phyloP scores from a whole-genome alignment of 306 rosid genomes.

The Dicorynia guianensis region DNA sequence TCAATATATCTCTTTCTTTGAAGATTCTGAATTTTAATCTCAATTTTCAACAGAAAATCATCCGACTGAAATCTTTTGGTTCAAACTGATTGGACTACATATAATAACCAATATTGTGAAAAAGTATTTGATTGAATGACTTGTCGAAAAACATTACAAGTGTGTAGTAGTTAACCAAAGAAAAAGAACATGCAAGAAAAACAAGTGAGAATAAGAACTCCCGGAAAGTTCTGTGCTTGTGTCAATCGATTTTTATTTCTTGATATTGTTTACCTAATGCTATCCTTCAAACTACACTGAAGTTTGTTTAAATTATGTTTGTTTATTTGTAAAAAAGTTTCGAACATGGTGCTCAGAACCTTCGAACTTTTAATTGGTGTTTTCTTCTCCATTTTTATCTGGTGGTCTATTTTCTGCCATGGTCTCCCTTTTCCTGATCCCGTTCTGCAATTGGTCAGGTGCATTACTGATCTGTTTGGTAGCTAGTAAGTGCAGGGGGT shows the following conservation, averaged over 20 bases:
- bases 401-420: not conserved
- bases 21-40: conserved; percentile 2
- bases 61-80: conserved; percentile 28
- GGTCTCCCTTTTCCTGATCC: not conserved
- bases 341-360: not conserved
- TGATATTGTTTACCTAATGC: not conserved
- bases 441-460: not conserved
- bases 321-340: conserved; percentile 9
- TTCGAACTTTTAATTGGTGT: not conserved
- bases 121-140: not conserved
- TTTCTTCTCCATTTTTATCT: not conserved
- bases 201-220: conserved; percentile 3
- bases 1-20: conserved; percentile 21
- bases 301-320: not conserved
- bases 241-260: not conserved
- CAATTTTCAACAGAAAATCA: not conserved
- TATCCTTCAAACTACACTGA: not conserved
- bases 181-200: conserved; percentile 1
- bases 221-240: not conserved
- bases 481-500: not conserved
- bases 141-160: not conserved
- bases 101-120: conserved; percentile 9
- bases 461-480: not conserved
- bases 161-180: not conserved
- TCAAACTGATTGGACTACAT: not conserved